Base-by-base conservation (phyloP, 192 early-diverging fungal species). In the Gonapodya sp. region DNA sequence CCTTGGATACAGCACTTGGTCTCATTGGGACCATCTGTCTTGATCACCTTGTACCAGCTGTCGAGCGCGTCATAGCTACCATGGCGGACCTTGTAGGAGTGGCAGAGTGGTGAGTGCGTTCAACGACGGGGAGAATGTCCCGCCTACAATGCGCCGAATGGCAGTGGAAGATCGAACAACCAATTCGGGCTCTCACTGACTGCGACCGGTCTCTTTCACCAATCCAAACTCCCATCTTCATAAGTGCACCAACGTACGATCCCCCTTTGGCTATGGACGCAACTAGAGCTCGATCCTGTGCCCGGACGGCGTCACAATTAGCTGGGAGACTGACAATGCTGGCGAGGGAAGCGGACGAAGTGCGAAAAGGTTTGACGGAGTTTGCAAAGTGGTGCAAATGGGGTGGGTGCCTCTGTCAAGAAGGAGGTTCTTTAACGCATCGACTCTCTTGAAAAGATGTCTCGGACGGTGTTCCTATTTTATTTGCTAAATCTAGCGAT, bases 371-470 rank as follows among this genome's bases (percentile, higher is more conserved):
- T 24, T 16, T 64, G 46, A 16, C 8, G 46, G 46, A 64, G 46
- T 64, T 64, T 64, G 46, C 46, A 64, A 64, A 64, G 46, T 64
- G 46, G 46, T 64, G 46, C 46, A 64, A 64, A 24, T 64, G 46
- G 46, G 46, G 46, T 64, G 46, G 24, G 46, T 64, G 46, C 8
- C 24, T 64, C 24, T 24, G 46, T 64, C 8, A 16, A 64, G 8
- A 16, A 16, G 46, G 46, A 8, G 46, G 46, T 8, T 64, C 8
- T 64, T 8, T 16, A 16, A 24, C 8, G 46, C 8, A 16, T 8
- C 8, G 46, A 64, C 8, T 16, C 46, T 64, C 46, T 16, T 8
- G 8, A 64, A 64, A n/a, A n/a, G n/a, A n/a, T n/a, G n/a, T n/a
- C n/a, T n/a, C 46, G 8, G 8, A 8, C 46, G 8, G 46, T 24